Base-by-base conservation (phyloP, 208 protist species). In the Strigomonas culicis region DNA sequence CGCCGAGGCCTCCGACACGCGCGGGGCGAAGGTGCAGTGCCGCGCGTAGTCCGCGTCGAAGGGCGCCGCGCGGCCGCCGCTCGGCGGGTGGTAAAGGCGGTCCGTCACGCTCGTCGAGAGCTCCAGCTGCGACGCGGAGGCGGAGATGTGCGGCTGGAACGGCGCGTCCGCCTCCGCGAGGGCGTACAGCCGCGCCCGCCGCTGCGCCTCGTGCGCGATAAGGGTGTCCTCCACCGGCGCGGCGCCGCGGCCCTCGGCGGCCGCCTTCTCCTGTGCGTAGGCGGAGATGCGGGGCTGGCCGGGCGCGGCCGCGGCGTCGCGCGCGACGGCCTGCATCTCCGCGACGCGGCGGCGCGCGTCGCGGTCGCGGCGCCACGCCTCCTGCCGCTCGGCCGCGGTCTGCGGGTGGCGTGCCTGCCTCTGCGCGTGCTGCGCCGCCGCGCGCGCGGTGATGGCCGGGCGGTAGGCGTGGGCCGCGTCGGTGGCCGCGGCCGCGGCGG, bases 11-110 rank as follows among this genome's bases (percentile, higher is more conserved):
- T 70, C 53, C 4, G 74, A 75, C 1, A 88, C 68, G 17, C 55
- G 56, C 2, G 86, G 82, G 0, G 60, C 69, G 74, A 90, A 90
- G 59, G 83, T 88, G 65, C 80, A 87, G 65, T 74, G 41, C 24
- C 69, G 66, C 15, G 56, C 61, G 24, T 62, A 63, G 25, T 59
- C 75, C 52, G 74, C 74, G 51, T 81, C 81, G 50, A 68, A 88
- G 28, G 2, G 21, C n/a, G 27, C 28, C 25, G 66, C 44, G 15
- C 24, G 41, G 43, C 46, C 55, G 49, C 2, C 52, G 51, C 32
- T 43, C 22, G 21, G 41, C 52, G 34, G 52, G 28, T 71, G 59
- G 72, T 77, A 84, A 32, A 92, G 75, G 31, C 86, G 79, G n/a
- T 84, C 77, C 57, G 82, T 75, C 28, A 90, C 86, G 47, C 63